Evolutionary conservation across 176 grass and related monocot genomes (phyloP).

Genomic region (Oryza glumipatula): DNA sequence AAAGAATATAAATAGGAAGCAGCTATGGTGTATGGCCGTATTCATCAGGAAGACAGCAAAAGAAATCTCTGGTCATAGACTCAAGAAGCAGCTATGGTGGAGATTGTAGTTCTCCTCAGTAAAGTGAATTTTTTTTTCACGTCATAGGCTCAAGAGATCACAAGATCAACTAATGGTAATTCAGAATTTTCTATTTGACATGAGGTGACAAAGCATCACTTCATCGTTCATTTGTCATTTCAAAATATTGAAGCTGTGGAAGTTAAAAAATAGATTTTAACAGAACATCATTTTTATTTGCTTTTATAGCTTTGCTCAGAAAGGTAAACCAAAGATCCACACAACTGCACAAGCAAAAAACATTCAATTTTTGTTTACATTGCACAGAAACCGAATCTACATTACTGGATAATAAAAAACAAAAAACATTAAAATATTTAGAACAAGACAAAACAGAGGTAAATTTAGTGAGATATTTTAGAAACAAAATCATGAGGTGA

Average conservation of each 20-base stretch:
- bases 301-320: neutral
- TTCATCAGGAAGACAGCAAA: neutral
- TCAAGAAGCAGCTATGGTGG: neutral
- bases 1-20: neutral
- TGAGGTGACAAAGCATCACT: neutral
- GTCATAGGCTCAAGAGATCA: no score
- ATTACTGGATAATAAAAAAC: neutral
- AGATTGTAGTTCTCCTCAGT: neutral
- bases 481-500: constrained; percentile 36
- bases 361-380: neutral
- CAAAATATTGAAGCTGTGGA: neutral
- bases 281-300: neutral
- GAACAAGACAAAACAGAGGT: neutral
- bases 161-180: neutral
- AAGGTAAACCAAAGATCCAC: neutral
- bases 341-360: neutral
- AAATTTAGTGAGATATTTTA: constrained; percentile 36
- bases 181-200: neutral
- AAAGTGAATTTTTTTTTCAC: neutral
- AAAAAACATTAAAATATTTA: neutral
- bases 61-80: neutral
- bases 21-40: neutral
- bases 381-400: neutral
- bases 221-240: neutral
- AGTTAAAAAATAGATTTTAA: neutral